Base-by-base conservation (phyloP, 2,329 filamentous ascomycete genomes). In the Trichoderma oligosporum region DNA sequence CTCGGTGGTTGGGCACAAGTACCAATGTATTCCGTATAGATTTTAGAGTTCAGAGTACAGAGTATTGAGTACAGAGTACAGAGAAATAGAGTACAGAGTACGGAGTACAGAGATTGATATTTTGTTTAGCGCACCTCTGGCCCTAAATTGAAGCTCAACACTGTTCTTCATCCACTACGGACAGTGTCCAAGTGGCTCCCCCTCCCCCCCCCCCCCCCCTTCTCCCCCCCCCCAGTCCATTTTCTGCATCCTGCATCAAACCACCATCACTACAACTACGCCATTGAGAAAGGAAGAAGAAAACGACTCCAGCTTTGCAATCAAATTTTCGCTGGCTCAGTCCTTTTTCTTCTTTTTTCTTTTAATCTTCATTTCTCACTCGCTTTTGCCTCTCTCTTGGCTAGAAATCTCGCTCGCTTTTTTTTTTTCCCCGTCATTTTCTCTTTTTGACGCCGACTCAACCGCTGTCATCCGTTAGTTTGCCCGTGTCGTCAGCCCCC, bases 321-420 rank as follows among this genome's bases (percentile, higher is more conserved):
- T 9, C 42, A 25, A 29, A 12, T 22, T 25, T 16, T 45, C 42
- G 41, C 24, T 45, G 41, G 41, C n/a, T n/a, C n/a, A 45, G 29
- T 45, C 41, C n/a, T 25, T 20, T 24, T 51, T 29, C 22, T 11
- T 27, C 16, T 27, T 38, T 24, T 47, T 22, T 27, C 22, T 41
- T 29, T n/a, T 54, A 36, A 33, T 44, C 49, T 44, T 14, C 48
- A 38, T 20, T 29, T 9, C 16, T 20, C 41, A 24, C 49, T 42
- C 38, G 27, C 42, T 47, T 20, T 42, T 54, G 41, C 42, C 35
- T 33, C 42, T 9, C 16, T 12, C 24, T n/a, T 9, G 6, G 16
- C 33, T 33, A 39, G 24, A 27, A 45, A 24, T 44, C 38, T n/a
- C 49, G 24, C 18, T 54, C 48, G 56, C 56, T 54, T 48, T 38